Evolutionary conservation across 1,284 basidiomycete genomes (phyloP).

Genomic region (Cystobasidium sp.): DNA sequence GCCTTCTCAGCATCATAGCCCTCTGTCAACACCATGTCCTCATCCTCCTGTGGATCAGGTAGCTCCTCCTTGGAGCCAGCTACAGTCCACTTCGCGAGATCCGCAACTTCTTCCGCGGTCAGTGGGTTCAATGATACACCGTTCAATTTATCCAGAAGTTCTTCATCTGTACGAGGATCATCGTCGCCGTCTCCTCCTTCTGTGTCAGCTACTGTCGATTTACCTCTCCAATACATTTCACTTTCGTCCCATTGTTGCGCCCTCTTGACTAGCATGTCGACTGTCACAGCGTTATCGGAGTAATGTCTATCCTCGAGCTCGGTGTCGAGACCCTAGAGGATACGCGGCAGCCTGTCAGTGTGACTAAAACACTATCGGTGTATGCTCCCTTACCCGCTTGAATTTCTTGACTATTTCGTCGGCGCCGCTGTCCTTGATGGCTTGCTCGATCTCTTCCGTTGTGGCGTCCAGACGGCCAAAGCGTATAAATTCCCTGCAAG

Average conservation of each 20-base stretch:
- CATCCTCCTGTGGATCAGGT: neutral
- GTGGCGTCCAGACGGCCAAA: constrained; percentile 26
- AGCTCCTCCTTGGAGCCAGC: neutral
- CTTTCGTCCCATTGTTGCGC: constrained; percentile 13
- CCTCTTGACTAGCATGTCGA: constrained; percentile 14
- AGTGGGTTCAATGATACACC: too few relatives aligned
- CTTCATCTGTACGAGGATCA: neutral
- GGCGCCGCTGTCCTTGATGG: constrained; percentile 23
- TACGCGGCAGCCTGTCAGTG: too few relatives aligned
- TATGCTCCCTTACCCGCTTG: too few relatives aligned
- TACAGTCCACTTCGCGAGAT: neutral
- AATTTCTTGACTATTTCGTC: constrained; percentile 32
- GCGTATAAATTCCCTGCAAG: constrained; percentile 13
- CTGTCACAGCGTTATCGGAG: neutral
- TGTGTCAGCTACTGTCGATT: neutral
- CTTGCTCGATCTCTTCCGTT: constrained; percentile 15
- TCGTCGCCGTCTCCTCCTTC: neutral
- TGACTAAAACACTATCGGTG: too few relatives aligned
- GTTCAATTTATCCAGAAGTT: too few relatives aligned
- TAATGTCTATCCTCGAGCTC: constrained; percentile 7
- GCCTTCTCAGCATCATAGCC: constrained; percentile 17
- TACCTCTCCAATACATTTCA: constrained; percentile 9
- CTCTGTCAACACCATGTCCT: neutral
- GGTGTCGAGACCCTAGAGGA: too few relatives aligned
- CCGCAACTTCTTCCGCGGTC: too few relatives aligned